phyloP scores from a whole-genome alignment of 306 rosid genomes.

The Vicia faba region DNA sequence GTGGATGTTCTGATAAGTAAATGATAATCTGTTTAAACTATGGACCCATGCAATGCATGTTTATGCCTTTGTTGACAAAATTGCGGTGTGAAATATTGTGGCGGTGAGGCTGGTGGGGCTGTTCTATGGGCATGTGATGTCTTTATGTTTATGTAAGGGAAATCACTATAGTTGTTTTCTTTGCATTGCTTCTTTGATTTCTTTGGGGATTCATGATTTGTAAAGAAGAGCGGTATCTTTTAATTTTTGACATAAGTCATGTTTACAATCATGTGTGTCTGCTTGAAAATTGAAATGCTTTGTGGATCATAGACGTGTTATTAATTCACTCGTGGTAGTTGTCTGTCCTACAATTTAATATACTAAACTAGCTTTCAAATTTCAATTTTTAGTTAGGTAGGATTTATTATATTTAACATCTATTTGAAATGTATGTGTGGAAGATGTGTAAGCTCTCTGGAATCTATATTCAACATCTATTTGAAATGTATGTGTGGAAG shows the following conservation, averaged over 20 bases:
- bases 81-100: background rate
- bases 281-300: too few relatives aligned
- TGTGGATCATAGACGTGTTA: background rate
- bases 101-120: too few relatives aligned
- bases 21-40: slow-evolving; percentile 18
- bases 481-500: slow-evolving; percentile 4
- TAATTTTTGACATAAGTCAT: too few relatives aligned
- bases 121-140: too few relatives aligned
- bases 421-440: background rate
- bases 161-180: background rate
- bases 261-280: too few relatives aligned
- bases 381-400: background rate
- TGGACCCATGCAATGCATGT: slow-evolving; percentile 3
- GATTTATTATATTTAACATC: too few relatives aligned
- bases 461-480: slow-evolving; percentile 23
- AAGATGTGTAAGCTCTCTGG: slow-evolving; percentile 19
- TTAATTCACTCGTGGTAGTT: slow-evolving; percentile 18
- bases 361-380: slow-evolving; percentile 6
- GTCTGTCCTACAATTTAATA: background rate
- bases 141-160: background rate
- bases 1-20: slow-evolving; percentile 16
- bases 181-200: background rate
- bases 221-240: slow-evolving; percentile 2
- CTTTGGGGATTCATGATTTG: slow-evolving; percentile 1
- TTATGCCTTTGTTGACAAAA: background rate